Percentiles rank a stretch among this genome's conserved stretches.
phyloP scores from a whole-genome alignment of 2,329 filamentous ascomycete genomes.

The Phialemonium atrogriseum region DNA sequence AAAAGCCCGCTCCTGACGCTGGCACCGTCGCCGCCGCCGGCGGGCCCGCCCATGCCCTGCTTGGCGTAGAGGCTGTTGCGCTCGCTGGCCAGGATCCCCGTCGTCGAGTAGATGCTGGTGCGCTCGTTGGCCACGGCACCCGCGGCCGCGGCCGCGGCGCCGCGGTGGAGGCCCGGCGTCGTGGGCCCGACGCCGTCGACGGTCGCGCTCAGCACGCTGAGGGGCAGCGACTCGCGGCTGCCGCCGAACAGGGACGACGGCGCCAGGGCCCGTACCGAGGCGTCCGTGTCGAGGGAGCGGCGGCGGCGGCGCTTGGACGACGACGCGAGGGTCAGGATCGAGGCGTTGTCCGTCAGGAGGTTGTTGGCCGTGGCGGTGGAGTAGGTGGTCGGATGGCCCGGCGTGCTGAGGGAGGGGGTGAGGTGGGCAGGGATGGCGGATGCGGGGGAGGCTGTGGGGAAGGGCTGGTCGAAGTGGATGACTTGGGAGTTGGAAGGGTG shows the following conservation, averaged over 20 bases:
- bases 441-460: slow-evolving; percentile 54
- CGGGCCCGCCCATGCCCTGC: slow-evolving; percentile 12
- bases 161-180: slow-evolving; percentile 44
- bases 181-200: slow-evolving; percentile 40
- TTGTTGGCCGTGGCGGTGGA: slow-evolving; percentile 73
- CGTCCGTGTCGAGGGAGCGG: slow-evolving; percentile 77
- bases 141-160: slow-evolving; percentile 19
- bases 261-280: slow-evolving; percentile 75
- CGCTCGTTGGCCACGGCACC: slow-evolving; percentile 46
- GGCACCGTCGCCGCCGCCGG: slow-evolving; percentile 53
- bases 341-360: slow-evolving; percentile 75
- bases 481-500: slow-evolving; percentile 28
- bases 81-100: slow-evolving; percentile 63
- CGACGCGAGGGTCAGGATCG: slow-evolving; percentile 75
- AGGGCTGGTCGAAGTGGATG: slow-evolving; percentile 58
- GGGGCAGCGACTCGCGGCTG: slow-evolving; percentile 68
- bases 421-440: slow-evolving; percentile 68
- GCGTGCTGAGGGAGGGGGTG: slow-evolving; percentile 35
- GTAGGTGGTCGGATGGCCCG: slow-evolving; percentile 61
- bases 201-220: slow-evolving; percentile 70
- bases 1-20: slow-evolving; percentile 71
- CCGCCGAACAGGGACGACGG: slow-evolving; percentile 77
- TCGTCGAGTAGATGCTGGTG: slow-evolving; percentile 74
- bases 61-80: slow-evolving; percentile 71
- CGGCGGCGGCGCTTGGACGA: slow-evolving; percentile 71